Conservation (phyloP, 1,284 basidiomycete genomes). For the Athelia psychrophila region DNA sequence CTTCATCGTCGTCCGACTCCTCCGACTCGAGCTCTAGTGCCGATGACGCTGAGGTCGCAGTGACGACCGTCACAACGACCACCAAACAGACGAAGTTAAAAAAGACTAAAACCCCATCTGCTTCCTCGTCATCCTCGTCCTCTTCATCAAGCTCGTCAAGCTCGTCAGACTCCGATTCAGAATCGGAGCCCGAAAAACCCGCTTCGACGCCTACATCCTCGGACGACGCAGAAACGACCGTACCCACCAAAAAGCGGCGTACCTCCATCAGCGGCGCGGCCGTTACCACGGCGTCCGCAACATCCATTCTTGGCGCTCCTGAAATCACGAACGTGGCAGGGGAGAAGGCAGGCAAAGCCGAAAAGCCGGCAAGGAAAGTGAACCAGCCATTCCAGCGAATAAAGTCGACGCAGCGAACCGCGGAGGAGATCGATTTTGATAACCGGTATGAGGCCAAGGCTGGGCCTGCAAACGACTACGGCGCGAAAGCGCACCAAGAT, state of each 20-base stretch:
- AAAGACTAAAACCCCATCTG: not conserved
- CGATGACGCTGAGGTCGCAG: constrained; percentile 3
- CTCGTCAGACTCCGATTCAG: constrained; percentile 21
- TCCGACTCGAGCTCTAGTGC: not conserved
- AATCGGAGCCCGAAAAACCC: too few relatives aligned
- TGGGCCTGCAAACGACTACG: constrained; percentile 77
- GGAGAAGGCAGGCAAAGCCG: constrained; percentile 22
- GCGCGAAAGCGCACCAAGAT: constrained; percentile 82
- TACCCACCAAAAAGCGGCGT: constrained; percentile 57
- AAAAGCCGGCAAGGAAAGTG: constrained; percentile 36
- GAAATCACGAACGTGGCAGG: constrained; percentile 20
- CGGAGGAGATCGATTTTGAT: constrained; percentile 65
- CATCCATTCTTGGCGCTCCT: constrained; percentile 1
- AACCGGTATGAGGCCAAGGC: constrained; percentile 85
- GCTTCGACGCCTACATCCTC: constrained; percentile 20
- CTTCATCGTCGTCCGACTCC: not conserved
- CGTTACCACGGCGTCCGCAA: constrained; percentile 37
- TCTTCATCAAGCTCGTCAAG: constrained; percentile 3
- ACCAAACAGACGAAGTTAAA: constrained; percentile 2
- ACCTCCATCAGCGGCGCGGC: constrained; percentile 46
- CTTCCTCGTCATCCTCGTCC: constrained; percentile 13
- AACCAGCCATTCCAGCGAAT: constrained; percentile 82
- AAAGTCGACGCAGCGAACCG: constrained; percentile 41
- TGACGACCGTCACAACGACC: too few relatives aligned
- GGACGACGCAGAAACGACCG: constrained; percentile 15